A percentile compares a stretch with the other conserved stretches of the same genome.
phyloP scores from a whole-genome alignment of 2,329 filamentous ascomycete species.

The Diaporthe citri region DNA sequence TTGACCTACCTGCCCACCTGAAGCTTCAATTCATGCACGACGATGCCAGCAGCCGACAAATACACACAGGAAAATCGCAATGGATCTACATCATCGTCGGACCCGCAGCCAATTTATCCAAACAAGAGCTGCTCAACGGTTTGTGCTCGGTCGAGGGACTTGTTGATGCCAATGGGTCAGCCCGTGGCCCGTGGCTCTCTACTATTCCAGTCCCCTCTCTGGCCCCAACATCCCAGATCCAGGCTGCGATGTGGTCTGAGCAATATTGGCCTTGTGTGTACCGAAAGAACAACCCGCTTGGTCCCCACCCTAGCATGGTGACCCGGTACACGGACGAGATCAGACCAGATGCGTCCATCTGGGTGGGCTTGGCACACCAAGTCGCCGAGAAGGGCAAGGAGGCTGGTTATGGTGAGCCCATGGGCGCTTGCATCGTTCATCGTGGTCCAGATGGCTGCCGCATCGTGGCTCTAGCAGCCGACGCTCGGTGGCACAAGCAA shows the following conservation, averaged over 20 bases:
- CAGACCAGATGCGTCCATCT: constrained; percentile 71
- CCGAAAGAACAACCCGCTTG: constrained; percentile 88
- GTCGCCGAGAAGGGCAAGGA: constrained; percentile 71
- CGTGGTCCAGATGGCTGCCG: constrained; percentile 61
- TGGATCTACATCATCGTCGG: constrained; percentile 71
- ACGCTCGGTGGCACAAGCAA: constrained; percentile 77
- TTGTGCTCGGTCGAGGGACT: constrained; percentile 64
- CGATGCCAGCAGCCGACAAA: constrained; percentile 64
- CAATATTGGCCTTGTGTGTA: constrained; percentile 89
- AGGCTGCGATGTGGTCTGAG: constrained; percentile 80
- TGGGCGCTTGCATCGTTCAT: constrained; percentile 83
- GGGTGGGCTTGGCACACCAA: constrained; percentile 75
- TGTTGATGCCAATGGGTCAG: constrained; percentile 50
- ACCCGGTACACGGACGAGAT: constrained; percentile 78
- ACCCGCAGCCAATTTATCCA: constrained; percentile 63
- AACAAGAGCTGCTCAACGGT: constrained; percentile 63
- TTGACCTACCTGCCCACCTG: constrained; percentile 75
- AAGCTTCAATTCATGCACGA: constrained; percentile 73
- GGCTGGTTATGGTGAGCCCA: constrained; percentile 73
- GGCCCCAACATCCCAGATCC: constrained; percentile 80
- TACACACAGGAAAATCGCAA: constrained; percentile 71
- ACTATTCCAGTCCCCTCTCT: constrained; percentile 78
- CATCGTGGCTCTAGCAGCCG: constrained; percentile 80
- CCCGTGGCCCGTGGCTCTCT: constrained; percentile 65
- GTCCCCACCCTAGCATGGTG: constrained; percentile 83